Evolutionary conservation across 179 eudicot species (phyloP).

Genomic region (Pouteria campechiana): DNA sequence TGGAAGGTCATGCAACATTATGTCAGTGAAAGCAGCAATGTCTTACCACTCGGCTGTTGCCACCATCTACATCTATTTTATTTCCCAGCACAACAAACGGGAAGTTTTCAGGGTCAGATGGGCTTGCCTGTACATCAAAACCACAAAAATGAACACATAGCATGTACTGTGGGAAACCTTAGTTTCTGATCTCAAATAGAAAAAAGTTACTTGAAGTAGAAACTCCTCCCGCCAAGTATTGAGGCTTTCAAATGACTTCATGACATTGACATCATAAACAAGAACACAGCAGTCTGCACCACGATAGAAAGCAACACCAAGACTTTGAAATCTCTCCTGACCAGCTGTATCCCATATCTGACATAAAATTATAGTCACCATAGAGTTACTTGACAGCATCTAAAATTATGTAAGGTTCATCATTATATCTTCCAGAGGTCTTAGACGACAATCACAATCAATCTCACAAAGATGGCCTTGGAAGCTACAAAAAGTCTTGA

Average conservation of each 20-base stretch:
- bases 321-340: constrained; percentile 86
- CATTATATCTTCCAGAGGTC: neutral
- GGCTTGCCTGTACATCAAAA: constrained; percentile 47
- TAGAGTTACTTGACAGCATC: neutral
- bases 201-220: constrained; percentile 46
- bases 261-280: constrained; percentile 71
- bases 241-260: constrained; percentile 75
- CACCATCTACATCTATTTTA: constrained; percentile 71
- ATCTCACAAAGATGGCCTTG: no score
- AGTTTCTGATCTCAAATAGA: neutral
- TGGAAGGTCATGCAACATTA: no score
- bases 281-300: constrained; percentile 93
- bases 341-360: constrained; percentile 97
- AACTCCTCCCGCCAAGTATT: constrained; percentile 88
- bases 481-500: no score
- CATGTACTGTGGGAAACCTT: neutral
- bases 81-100: constrained; percentile 86
- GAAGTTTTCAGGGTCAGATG: constrained; percentile 79
- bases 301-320: constrained; percentile 86
- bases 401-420: neutral
- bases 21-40: neutral
- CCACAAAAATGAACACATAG: neutral
- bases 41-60: constrained; percentile 58
- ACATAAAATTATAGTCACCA: constrained; percentile 1
- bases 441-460: no score